These are phyloP conservation scores for Kregervanrija delftensis DNA, from an alignment of 805 yeast genomes.

Conservation along the genomic window DNA sequence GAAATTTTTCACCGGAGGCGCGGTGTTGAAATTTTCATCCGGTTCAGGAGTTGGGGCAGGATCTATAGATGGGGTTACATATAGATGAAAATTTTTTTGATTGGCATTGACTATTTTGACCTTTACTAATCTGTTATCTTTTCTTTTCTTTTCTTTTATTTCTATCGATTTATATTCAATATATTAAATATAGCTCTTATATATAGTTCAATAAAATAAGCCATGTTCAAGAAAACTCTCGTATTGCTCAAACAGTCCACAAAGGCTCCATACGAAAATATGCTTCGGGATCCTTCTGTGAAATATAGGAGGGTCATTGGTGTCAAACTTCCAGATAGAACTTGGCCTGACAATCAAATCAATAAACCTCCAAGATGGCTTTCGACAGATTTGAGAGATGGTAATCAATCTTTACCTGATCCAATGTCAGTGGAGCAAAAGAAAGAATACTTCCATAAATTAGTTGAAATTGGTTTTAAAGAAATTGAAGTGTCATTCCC, in stretches of 20 bases:
- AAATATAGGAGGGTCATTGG: conserved; percentile 55
- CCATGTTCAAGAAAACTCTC: conserved; percentile 25
- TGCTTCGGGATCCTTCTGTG: conserved; percentile 64
- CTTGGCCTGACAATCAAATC: conserved; percentile 64
- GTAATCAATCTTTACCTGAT: conserved; percentile 76
- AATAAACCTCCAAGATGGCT: conserved; percentile 76
- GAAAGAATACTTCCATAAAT: conserved; percentile 66
- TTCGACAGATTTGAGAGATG: conserved; percentile 74
- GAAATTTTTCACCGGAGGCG: no score
- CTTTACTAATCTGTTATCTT: neutral
- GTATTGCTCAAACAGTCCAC: conserved; percentile 23
- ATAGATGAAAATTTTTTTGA: neutral
- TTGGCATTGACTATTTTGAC: neutral
- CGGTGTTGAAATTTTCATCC: no score
- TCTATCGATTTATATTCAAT: neutral
- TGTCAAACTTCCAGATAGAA: conserved; percentile 51
- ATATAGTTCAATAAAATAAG: neutral
- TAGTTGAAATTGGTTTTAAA: conserved; percentile 67
- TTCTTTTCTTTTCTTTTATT: neutral
- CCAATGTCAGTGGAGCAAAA: conserved; percentile 75
- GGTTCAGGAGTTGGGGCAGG: no score
- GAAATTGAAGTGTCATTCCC: conserved; percentile 81
- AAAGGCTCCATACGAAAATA: conserved; percentile 29
- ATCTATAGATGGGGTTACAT: no score
- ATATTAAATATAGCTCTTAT: neutral